Evolutionary conservation across 192 early-diverging fungal species (phyloP).

Genomic region (Backusella luteola): DNA sequence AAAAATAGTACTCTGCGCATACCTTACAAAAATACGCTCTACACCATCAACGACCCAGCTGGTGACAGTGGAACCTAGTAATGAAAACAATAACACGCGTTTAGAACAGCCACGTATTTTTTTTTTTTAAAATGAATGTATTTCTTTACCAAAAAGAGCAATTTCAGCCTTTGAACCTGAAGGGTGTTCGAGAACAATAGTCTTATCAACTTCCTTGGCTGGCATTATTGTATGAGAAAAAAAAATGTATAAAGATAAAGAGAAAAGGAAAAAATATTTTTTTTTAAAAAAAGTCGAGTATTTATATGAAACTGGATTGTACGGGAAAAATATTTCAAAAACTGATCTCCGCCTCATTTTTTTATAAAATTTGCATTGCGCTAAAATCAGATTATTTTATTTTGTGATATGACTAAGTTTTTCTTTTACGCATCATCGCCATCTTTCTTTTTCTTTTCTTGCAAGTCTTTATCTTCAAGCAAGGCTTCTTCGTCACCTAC

Average conservation of each 20-base stretch:
- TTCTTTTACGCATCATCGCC: not conserved
- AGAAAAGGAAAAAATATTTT: not conserved
- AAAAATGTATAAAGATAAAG: slow-evolving; percentile 8
- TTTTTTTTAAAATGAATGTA: slow-evolving; percentile 8
- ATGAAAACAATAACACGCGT: not conserved
- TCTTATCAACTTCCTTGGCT: slow-evolving; percentile 17
- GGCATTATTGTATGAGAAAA: slow-evolving; percentile 23
- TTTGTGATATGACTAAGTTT: not conserved
- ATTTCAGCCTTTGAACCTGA: slow-evolving; percentile 27
- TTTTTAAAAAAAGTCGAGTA: not conserved
- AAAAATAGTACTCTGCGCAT: not conserved
- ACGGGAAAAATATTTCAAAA: not conserved
- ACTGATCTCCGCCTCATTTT: slow-evolving; percentile 1
- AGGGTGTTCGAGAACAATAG: slow-evolving; percentile 22
- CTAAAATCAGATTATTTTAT: not conserved
- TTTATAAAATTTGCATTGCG: not conserved
- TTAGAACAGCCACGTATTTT: not conserved
- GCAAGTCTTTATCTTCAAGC: slow-evolving; percentile 11
- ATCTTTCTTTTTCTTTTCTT: slow-evolving; percentile 13
- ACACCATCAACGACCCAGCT: slow-evolving; percentile 74
- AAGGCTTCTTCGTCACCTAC: slow-evolving; percentile 30
- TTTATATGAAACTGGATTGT: not conserved
- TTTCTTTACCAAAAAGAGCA: slow-evolving; percentile 22
- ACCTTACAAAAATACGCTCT: slow-evolving; percentile 88
- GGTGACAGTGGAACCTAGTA: slow-evolving; percentile 85